Evolutionary conservation across 495 filamentous ascomycete genomes (phyloP), one percentile per base, ranked within the genome.

Genomic region (Daldinia caldariorum): DNA sequence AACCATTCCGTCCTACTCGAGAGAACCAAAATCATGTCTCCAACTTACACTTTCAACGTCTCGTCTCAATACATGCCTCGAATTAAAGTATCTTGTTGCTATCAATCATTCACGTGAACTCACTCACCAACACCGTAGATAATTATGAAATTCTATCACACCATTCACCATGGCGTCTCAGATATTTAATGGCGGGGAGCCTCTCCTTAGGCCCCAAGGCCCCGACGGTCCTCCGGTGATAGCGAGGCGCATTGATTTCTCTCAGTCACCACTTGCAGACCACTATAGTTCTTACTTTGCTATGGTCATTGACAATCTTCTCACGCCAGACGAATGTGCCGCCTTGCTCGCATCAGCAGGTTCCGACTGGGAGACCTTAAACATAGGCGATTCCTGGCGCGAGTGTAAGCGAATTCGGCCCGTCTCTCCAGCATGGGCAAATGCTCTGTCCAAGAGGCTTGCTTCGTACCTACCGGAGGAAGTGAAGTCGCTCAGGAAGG

Each of bases 381-480:
- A 63, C 51, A 76, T 67, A 12, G 73, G 72, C 5, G 63, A 68
- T 32, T 70, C 70, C n/a, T 76, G 77, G 68, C 77, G 79, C 6
- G 68, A 90, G 63, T 90, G 89, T 71, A 83, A 85, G 13, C 84
- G 88, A 0, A 89, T 92, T 50, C 85, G 91, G 47, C 84, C 80
- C 62, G 87, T 91, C 67, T 82, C 83, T 4, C 77, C 66, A 22
- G 72, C 76, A 0, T 92, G 90, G 90, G 80, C 83, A 41, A 82
- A 83, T 13, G 89, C 89, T 12, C 83, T 90, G 78, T 89, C 89
- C 69, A 86, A 87, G 12, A 84, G 92, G 0, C 90, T 94, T 51
- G 87, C 92, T 51, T 87, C 84, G 77, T 89, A 94, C 64, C 78
- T 83, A 0, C 78, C 77, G 3, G 87, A 87, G 3, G 63, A 93